Evolutionary conservation across 148 eudicot genomes (phyloP).

Genomic region (Drosera capensis): DNA sequence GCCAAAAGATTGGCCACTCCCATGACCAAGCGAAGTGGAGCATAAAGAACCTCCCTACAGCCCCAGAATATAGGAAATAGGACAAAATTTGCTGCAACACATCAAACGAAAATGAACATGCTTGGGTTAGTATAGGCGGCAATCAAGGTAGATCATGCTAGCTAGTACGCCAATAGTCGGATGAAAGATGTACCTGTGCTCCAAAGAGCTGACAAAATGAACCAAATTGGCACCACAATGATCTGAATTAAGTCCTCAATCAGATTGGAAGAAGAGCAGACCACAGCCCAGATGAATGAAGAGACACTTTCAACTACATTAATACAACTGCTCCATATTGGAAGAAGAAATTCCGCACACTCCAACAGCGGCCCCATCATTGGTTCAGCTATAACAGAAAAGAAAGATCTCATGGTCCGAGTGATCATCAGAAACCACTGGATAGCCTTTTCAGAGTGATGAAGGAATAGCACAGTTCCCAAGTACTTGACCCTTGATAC

Average conservation of each 20-base stretch:
- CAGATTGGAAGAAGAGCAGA: constrained; percentile 40
- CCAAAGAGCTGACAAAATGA: constrained; percentile 42
- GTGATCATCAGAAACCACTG: constrained; percentile 64
- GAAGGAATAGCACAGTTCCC: constrained; percentile 94
- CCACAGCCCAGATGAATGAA: constrained; percentile 34
- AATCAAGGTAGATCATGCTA: too few species aligned
- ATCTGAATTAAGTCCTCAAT: constrained; percentile 35
- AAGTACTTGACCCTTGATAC: constrained; percentile 73
- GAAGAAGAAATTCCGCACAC: constrained; percentile 33
- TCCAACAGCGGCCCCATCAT: constrained; percentile 52
- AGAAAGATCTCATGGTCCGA: constrained; percentile 46
- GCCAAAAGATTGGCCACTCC: constrained; percentile 33
- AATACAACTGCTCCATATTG: constrained; percentile 41
- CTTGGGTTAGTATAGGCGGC: too few species aligned
- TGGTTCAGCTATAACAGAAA: constrained; percentile 70
- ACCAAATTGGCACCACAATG: constrained; percentile 63
- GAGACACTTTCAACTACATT: constrained; percentile 24
- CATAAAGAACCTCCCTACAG: constrained; percentile 50
- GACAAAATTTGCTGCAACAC: constrained; percentile 41
- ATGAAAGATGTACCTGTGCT: constrained; percentile 66
- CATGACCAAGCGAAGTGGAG: constrained; percentile 59
- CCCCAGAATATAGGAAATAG: constrained; percentile 70
- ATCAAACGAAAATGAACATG: too few species aligned
- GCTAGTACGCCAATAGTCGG: too few species aligned
- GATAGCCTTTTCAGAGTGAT: constrained; percentile 76